Evolutionary conservation across 202 grass and related monocot species (phyloP), one percentile per base, ranked within the genome.

Genomic region (Setaria italica): DNA sequence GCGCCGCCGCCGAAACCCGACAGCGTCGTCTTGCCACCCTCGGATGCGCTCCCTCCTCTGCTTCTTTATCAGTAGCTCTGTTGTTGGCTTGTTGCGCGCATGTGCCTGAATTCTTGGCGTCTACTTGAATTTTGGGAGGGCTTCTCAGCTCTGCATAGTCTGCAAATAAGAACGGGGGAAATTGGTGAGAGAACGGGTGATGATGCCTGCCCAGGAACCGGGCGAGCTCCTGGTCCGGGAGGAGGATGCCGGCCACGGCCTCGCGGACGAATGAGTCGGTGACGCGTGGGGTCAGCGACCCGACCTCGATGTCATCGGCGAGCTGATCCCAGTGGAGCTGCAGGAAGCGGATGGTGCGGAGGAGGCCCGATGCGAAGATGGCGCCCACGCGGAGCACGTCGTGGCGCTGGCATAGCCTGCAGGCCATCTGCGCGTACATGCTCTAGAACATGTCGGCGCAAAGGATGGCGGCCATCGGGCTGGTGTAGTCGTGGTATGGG

Each of bases 381-480:
- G 92, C 90, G 42, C 92, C 92, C 2, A 94, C 92, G 80, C 90
- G 92, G 69, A 94, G 90, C 66, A 94, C 90, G 55, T 88, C 90
- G 58, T 78, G 68, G 79, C 85, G 92, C 85, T 94, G 88, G 80
- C 82, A 84, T 4, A 94, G 89, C 1, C 92, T 89, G 92, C 92
- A 94, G 32, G 62, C 50, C 90, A 93, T 90, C 89, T 93, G 91
- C 42, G 76, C 83, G 85, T 93, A 93, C 91, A 91, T 93, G 83
- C 88, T 90, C 91, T 93, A 88, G 82, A 90, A 93, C 50, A 88
- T 67, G 74, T 93, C 91, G 2, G 85, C 34, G 88, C 88, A 93
- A 11, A 90, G 88, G 80, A 93, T 93, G 11, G 91, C 85, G 4
- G 91, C 82, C 7, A 78, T 90, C 0, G 91, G 91, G 74, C 79